Conservation (phyloP, 768 basidiomycete genomes). For the Calocybe cyanea region DNA sequence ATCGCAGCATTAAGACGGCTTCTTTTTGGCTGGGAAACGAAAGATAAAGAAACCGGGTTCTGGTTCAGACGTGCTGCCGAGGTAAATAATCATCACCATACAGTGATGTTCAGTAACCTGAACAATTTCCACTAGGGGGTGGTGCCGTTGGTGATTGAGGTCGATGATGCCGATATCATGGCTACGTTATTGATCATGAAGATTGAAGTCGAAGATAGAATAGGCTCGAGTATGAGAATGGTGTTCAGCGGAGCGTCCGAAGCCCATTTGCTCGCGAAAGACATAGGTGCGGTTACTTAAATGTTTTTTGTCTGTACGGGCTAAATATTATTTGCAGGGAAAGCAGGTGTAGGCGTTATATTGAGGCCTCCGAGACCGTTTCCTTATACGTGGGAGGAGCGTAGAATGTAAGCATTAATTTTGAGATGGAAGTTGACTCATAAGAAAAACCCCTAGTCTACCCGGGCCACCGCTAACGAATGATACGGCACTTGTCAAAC, state of each 20-base stretch:
- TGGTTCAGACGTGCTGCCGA: constrained; percentile 58
- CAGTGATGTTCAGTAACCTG: constrained; percentile 3
- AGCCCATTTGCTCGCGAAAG: constrained; percentile 61
- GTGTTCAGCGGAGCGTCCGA: constrained; percentile 62
- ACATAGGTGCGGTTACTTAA: constrained; percentile 48
- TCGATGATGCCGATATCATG: constrained; percentile 71
- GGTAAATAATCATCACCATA: constrained; percentile 25
- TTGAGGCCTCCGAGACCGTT: constrained; percentile 58
- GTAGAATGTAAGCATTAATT: constrained; percentile 47
- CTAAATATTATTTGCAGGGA: constrained; percentile 28
- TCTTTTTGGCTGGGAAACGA: constrained; percentile 49
- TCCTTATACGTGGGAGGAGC: constrained; percentile 71
- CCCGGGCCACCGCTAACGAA: constrained; percentile 75
- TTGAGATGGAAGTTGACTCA: neutral
- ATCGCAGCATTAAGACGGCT: constrained; percentile 61
- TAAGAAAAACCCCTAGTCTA: constrained; percentile 34
- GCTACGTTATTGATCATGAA: constrained; percentile 66
- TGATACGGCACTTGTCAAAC: constrained; percentile 54
- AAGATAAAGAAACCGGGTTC: constrained; percentile 42
- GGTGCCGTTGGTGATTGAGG: constrained; percentile 64
- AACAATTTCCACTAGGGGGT: constrained; percentile 39
- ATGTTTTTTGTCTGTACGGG: neutral
- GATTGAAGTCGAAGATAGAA: constrained; percentile 55
- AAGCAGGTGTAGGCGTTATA: constrained; percentile 47
- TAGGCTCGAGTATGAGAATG: constrained; percentile 57